phyloP scores from a whole-genome alignment of 1,284 basidiomycete species.

The Pseudozyma sp. region DNA sequence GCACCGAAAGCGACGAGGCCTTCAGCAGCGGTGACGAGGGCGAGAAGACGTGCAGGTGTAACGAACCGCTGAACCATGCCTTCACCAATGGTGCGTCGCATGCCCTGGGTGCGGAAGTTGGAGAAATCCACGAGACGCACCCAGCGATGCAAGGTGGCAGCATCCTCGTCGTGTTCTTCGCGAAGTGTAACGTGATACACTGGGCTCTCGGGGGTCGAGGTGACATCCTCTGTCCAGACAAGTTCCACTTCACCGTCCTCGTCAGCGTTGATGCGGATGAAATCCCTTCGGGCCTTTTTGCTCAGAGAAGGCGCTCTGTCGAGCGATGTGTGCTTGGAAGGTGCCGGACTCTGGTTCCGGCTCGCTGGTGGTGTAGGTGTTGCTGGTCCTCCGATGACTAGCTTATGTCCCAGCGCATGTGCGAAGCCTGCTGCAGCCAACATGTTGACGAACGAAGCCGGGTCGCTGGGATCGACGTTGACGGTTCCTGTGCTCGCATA shows the following conservation, averaged over 20 bases:
- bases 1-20: conserved; percentile 66
- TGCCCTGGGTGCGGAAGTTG: conserved; percentile 92
- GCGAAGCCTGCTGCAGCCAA: conserved; percentile 64
- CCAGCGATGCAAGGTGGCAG: conserved; percentile 41
- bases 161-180: conserved; percentile 43
- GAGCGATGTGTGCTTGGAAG: conserved; percentile 8
- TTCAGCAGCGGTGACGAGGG: conserved; percentile 62
- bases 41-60: conserved; percentile 81
- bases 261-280: conserved; percentile 42
- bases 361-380: conserved; percentile 35
- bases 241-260: conserved; percentile 56
- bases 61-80: conserved; percentile 90
- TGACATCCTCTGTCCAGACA: conserved; percentile 56
- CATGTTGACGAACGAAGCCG: conserved; percentile 59
- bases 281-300: conserved; percentile 20
- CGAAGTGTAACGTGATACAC: conserved; percentile 55
- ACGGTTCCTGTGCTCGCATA: conserved; percentile 48
- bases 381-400: conserved; percentile 42
- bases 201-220: conserved; percentile 35
- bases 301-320: conserved; percentile 25
- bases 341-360: conserved; percentile 38
- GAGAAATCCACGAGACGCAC: conserved; percentile 75
- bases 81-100: conserved; percentile 90
- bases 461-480: conserved; percentile 56
- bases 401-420: conserved; percentile 53